These are phyloP conservation scores for Paraurostyla sp. DNA, from an alignment of 73 alveolate species.

Conservation along the genomic window DNA sequence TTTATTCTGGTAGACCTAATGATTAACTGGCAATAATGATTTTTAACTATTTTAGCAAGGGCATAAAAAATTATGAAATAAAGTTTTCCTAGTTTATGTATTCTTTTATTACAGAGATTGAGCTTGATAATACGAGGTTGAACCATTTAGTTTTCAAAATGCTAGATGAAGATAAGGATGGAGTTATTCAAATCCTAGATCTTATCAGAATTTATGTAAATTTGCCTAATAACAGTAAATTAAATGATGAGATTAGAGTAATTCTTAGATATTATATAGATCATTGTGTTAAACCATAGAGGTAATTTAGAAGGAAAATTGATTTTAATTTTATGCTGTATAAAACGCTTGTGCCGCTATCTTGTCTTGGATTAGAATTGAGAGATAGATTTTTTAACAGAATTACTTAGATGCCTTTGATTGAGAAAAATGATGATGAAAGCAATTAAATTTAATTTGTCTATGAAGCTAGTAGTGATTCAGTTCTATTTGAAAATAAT, in stretches of 20 bases:
- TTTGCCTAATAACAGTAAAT: constrained; percentile 17
- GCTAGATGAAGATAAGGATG: constrained; percentile 52
- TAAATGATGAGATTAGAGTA: constrained; percentile 3
- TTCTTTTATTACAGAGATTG: neutral
- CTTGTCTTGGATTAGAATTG: neutral
- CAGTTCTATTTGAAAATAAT: constrained; percentile 6
- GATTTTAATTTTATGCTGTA: constrained; percentile 7
- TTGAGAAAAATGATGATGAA: constrained; percentile 8
- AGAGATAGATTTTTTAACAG: neutral
- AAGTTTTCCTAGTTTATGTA: constrained; percentile 43
- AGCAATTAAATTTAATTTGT: neutral
- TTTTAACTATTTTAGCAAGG: constrained; percentile 37
- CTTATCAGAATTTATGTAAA: constrained; percentile 20
- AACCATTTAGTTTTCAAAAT: constrained; percentile 41
- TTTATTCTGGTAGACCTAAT: constrained; percentile 19
- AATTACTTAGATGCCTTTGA: neutral
- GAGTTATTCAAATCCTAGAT: neutral
- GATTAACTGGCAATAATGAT: neutral
- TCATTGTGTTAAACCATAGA: constrained; percentile 24
- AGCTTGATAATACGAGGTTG: constrained; percentile 10
- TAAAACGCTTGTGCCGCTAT: neutral
- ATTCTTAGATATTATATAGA: constrained; percentile 21
- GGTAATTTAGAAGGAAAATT: neutral
- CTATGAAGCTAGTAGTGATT: neutral
- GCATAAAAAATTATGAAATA: constrained; percentile 27